Evolutionary conservation across 768 basidiomycete species (phyloP).

Genomic region (Paxillus ammoniavirescens): DNA sequence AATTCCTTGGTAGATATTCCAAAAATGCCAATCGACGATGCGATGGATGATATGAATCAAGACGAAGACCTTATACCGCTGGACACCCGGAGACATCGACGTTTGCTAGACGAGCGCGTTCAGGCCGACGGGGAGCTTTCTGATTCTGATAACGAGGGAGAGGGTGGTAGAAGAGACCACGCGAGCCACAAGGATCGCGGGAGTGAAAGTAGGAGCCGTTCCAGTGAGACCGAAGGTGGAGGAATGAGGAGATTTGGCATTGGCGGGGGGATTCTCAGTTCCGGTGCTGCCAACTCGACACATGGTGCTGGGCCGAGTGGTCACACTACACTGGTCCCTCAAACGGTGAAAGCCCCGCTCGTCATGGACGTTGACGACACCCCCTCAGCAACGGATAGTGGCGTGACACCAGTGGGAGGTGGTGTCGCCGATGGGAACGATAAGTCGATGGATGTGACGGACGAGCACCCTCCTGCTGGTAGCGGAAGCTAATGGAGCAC

Average conservation of each 20-base stretch:
- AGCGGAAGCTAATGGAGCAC: slow-evolving; percentile 3
- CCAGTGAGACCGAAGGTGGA: slow-evolving; percentile 44
- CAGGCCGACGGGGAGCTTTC: slow-evolving; percentile 89
- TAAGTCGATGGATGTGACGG: slow-evolving; percentile 25
- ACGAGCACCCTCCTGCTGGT: slow-evolving; percentile 14
- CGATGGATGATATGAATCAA: slow-evolving; percentile 74
- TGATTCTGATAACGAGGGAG: slow-evolving; percentile 97
- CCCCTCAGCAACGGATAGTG: slow-evolving; percentile 19
- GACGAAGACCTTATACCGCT: slow-evolving; percentile 82
- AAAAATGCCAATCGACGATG: slow-evolving; percentile 76
- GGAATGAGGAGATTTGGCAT: slow-evolving; percentile 58
- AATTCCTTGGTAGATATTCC: slow-evolving; percentile 66
- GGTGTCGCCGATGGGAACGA: slow-evolving; percentile 14
- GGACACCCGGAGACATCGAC: slow-evolving; percentile 72
- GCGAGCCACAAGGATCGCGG: slow-evolving; percentile 55
- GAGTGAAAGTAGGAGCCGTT: slow-evolving; percentile 37
- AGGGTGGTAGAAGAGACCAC: slow-evolving; percentile 77
- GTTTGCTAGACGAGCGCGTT: slow-evolving; percentile 75
- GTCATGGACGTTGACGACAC: slow-evolving; percentile 35
- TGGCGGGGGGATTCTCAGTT: slow-evolving; percentile 69
- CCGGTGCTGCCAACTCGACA: slow-evolving; percentile 51
- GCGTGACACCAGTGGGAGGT: slow-evolving; percentile 13
- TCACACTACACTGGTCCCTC: slow-evolving; percentile 46
- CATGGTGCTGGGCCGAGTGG: slow-evolving; percentile 79
- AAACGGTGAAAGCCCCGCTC: slow-evolving; percentile 22